Conservation (phyloP, 768 basidiomycete species). For the Phanerochaete sordida region DNA sequence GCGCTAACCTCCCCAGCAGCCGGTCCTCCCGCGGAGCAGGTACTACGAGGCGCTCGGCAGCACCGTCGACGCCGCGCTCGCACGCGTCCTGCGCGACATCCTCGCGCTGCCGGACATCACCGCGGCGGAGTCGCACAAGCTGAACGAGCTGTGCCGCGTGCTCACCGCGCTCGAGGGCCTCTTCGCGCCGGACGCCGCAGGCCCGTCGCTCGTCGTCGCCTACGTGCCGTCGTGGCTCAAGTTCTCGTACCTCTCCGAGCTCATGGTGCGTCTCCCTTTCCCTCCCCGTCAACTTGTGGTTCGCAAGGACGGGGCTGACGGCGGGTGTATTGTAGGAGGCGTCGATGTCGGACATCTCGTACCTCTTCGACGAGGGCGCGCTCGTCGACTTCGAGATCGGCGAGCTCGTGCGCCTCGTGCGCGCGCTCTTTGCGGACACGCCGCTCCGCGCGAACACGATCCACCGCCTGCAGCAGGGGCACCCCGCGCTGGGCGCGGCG, state of each 20-base stretch:
- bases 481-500: slow-evolving; percentile 31
- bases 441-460: slow-evolving; percentile 77
- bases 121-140: slow-evolving; percentile 76
- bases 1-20: slow-evolving; percentile 35
- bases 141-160: slow-evolving; percentile 81
- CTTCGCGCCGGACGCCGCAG: slow-evolving; percentile 63
- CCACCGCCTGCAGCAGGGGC: slow-evolving; percentile 64
- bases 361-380: slow-evolving; percentile 87
- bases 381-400: slow-evolving; percentile 86
- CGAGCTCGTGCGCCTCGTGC: slow-evolving; percentile 78
- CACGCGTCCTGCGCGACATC: slow-evolving; percentile 66
- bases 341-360: slow-evolving; percentile 86
- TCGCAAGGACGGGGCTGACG: background rate
- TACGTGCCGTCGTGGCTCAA: slow-evolving; percentile 95
- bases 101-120: slow-evolving; percentile 82
- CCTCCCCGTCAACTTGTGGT: background rate
- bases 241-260: slow-evolving; percentile 89
- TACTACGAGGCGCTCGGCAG: slow-evolving; percentile 71
- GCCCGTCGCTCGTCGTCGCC: slow-evolving; percentile 73
- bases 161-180: slow-evolving; percentile 76
- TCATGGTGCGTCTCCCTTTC: slow-evolving; percentile 57
- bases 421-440: slow-evolving; percentile 87
- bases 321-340: slow-evolving; percentile 58
- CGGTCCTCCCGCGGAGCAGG: slow-evolving; percentile 63
- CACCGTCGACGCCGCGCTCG: slow-evolving; percentile 65